Percentiles rank a stretch among this genome's conserved stretches.
phyloP scores from a whole-genome alignment of 2,329 filamentous ascomycete species.

The Claviceps capensis region DNA sequence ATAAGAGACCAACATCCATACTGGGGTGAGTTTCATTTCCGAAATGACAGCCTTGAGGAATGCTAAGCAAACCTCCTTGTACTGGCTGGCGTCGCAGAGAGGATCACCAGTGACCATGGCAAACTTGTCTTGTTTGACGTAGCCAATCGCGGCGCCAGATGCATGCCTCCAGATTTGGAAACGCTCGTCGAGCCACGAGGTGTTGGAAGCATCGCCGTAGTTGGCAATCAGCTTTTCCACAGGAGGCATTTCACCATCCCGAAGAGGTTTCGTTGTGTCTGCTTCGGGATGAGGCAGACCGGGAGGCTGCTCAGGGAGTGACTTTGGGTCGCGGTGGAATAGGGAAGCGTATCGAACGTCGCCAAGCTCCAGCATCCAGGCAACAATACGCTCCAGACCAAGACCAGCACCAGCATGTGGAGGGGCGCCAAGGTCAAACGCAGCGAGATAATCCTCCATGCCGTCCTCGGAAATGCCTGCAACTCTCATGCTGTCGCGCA shows the following conservation, averaged over 20 bases:
- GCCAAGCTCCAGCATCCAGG: constrained; percentile 72
- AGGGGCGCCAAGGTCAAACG: constrained; percentile 77
- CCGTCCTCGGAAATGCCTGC: constrained; percentile 63
- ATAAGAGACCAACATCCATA: constrained; percentile 82
- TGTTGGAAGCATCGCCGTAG: constrained; percentile 89
- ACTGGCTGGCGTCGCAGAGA: constrained; percentile 68
- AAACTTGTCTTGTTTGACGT: constrained; percentile 61
- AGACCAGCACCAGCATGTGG: constrained; percentile 86
- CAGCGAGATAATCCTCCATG: constrained; percentile 83
- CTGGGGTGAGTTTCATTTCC: constrained; percentile 55
- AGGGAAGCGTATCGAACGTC: constrained; percentile 82
- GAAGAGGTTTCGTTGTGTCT: constrained; percentile 46
- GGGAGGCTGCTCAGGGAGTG: constrained; percentile 53
- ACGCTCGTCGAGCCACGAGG: constrained; percentile 81
- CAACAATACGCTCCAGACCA: constrained; percentile 76
- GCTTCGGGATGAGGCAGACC: constrained; percentile 76
- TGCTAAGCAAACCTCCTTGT: constrained; percentile 54
- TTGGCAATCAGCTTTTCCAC: constrained; percentile 85
- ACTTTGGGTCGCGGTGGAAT: constrained; percentile 81
- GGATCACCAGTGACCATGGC: constrained; percentile 81
- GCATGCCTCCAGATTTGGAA: constrained; percentile 80
- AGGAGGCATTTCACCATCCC: constrained; percentile 48
- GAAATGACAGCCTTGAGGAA: constrained; percentile 66
- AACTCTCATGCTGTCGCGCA: constrained; percentile 65
- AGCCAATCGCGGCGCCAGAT: constrained; percentile 76